Evolutionary conservation across 345 rosid genomes (phyloP).

Genomic region (Anacardium occidentale): DNA sequence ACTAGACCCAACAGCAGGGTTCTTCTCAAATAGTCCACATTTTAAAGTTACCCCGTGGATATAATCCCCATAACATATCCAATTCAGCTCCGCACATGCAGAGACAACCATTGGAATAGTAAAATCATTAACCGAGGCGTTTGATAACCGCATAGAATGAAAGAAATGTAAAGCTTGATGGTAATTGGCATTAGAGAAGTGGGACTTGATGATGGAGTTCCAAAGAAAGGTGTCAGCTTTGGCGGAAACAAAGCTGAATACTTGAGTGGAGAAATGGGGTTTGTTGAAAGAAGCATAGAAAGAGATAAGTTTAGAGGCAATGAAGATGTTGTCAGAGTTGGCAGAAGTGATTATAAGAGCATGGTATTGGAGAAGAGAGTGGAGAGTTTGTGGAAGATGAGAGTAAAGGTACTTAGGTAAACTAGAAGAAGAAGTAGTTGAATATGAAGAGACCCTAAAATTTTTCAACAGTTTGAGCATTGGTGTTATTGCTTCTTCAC

Average conservation of each 20-base stretch:
- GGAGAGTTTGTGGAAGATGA: constrained; percentile 30
- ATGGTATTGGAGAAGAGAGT: constrained; percentile 42
- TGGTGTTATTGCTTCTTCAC: neutral
- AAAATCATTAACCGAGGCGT: constrained; percentile 40
- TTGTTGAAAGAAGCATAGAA: constrained; percentile 41
- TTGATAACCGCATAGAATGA: constrained; percentile 41
- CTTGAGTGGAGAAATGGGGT: constrained; percentile 33
- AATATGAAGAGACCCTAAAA: constrained; percentile 3
- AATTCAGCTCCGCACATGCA: constrained; percentile 54
- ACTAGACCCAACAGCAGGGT: constrained; percentile 58
- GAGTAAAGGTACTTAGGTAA: constrained; percentile 33
- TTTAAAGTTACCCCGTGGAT: constrained; percentile 53
- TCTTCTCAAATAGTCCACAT: constrained; percentile 39
- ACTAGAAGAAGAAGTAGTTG: constrained; percentile 22
- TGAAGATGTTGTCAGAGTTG: constrained; percentile 46
- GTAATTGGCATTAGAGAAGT: constrained; percentile 56
- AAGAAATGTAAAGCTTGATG: constrained; percentile 38
- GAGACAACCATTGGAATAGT: constrained; percentile 65
- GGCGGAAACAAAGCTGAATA: constrained; percentile 36
- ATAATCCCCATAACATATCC: constrained; percentile 36
- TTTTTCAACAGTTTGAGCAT: constrained; percentile 21
- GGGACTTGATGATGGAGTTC: constrained; percentile 67
- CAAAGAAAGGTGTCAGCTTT: constrained; percentile 58
- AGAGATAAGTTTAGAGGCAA: constrained; percentile 62
- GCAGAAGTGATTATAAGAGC: constrained; percentile 51